phyloP scores from a whole-genome alignment of 2,329 filamentous ascomycete genomes.

The Sphaerostilbella broomeana region DNA sequence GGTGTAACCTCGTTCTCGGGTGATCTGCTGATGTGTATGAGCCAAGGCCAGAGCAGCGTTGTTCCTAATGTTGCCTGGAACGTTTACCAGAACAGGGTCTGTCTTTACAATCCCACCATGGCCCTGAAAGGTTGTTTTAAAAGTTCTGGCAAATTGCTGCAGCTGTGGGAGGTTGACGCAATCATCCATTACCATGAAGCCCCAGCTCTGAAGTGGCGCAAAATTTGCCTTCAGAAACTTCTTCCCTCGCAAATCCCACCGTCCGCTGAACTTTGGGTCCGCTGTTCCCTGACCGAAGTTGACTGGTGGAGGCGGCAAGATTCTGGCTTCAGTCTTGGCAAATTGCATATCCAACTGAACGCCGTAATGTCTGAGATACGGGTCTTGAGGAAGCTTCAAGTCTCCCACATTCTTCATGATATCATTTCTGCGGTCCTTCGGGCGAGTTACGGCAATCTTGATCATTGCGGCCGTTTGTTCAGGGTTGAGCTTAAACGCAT shows the following conservation, averaged over 20 bases:
- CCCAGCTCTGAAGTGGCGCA: constrained; percentile 64
- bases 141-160: constrained; percentile 32
- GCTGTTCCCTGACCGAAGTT: constrained; percentile 53
- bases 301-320: constrained; percentile 66
- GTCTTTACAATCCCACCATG: constrained; percentile 42
- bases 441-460: constrained; percentile 79
- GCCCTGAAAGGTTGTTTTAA: constrained; percentile 38
- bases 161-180: constrained; percentile 36
- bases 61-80: constrained; percentile 27
- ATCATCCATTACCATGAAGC: constrained; percentile 59
- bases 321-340: constrained; percentile 59
- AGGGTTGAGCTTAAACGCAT: constrained; percentile 55
- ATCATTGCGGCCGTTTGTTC: constrained; percentile 79
- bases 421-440: constrained; percentile 57
- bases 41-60: constrained; percentile 46
- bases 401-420: constrained; percentile 53
- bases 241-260: constrained; percentile 82
- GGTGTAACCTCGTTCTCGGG: constrained; percentile 49
- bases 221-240: constrained; percentile 63
- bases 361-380: constrained; percentile 65
- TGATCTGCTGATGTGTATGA: constrained; percentile 41
- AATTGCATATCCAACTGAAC: constrained; percentile 61
- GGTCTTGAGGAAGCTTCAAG: constrained; percentile 63
- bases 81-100: constrained; percentile 29
- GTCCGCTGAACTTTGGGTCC: constrained; percentile 61